Evolutionary conservation across 805 yeast genomes (phyloP).

Genomic region (Candida ipomoeae): DNA sequence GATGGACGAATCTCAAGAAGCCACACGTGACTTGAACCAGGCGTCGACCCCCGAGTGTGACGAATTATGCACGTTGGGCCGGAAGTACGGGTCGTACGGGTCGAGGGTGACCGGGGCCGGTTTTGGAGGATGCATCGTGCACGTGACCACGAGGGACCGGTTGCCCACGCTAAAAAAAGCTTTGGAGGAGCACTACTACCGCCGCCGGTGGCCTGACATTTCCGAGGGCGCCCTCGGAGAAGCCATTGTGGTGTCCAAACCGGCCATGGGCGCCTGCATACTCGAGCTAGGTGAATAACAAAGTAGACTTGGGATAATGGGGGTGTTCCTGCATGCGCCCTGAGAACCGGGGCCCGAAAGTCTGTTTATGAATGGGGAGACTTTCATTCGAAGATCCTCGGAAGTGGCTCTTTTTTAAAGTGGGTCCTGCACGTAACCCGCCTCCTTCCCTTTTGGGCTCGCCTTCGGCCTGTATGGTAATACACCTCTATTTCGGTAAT

Average conservation of each 20-base stretch:
- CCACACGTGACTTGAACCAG: constrained; percentile 46
- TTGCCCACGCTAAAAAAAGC: constrained; percentile 37
- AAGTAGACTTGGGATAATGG: no score
- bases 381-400: no score
- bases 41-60: constrained; percentile 54
- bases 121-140: constrained; percentile 73
- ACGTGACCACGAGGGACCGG: constrained; percentile 47
- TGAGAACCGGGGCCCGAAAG: no score
- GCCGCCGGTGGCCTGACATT: constrained; percentile 44
- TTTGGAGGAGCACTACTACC: constrained; percentile 49
- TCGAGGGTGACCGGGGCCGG: constrained; percentile 79
- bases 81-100: constrained; percentile 54
- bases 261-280: constrained; percentile 50
- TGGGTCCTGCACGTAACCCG: no score
- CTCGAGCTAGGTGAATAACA: constrained; percentile 1
- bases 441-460: no score
- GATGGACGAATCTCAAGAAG: constrained; percentile 57
- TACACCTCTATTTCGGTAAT: no score
- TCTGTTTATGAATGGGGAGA: no score
- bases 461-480: no score
- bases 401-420: no score
- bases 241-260: constrained; percentile 53
- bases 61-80: constrained; percentile 50
- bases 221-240: constrained; percentile 42
- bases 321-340: background rate